Evolutionary conservation across 73 alveolate species (phyloP).

Genomic region (Paramecium sonneborni): DNA sequence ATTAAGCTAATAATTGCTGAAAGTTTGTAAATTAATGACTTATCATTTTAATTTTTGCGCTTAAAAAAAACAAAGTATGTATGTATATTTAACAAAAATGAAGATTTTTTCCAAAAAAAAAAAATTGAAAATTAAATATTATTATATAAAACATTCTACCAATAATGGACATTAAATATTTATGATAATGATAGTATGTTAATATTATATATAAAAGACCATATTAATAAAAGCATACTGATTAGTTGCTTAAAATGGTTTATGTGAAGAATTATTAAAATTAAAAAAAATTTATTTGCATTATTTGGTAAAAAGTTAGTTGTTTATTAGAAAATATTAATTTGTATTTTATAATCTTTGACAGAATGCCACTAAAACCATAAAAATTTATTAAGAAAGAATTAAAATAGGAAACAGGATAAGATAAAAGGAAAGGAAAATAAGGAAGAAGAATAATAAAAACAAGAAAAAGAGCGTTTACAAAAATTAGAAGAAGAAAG

Average conservation of each 20-base stretch:
- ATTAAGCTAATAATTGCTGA: not conserved
- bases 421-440: slow-evolving; percentile 54
- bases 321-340: too few species aligned
- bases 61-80: not conserved
- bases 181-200: too few species aligned
- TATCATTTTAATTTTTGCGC: not conserved
- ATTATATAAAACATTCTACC: too few species aligned
- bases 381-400: slow-evolving; percentile 37
- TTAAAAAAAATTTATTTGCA: too few species aligned
- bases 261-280: too few species aligned
- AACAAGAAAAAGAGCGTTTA: slow-evolving; percentile 72
- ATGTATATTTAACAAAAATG: not conserved
- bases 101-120: not conserved
- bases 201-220: too few species aligned
- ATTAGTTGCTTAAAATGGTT: too few species aligned
- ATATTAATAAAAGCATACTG: too few species aligned
- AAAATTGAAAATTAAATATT: too few species aligned
- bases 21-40: not conserved
- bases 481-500: slow-evolving; percentile 73
- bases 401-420: not conserved
- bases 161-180: too few species aligned
- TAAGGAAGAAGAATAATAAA: slow-evolving; percentile 70
- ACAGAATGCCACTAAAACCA: slow-evolving; percentile 40
- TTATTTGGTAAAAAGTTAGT: too few species aligned
- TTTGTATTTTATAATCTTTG: too few species aligned